Base-by-base conservation (phyloP, 208 protist genomes). In the Trypanosomatidae sp. region DNA sequence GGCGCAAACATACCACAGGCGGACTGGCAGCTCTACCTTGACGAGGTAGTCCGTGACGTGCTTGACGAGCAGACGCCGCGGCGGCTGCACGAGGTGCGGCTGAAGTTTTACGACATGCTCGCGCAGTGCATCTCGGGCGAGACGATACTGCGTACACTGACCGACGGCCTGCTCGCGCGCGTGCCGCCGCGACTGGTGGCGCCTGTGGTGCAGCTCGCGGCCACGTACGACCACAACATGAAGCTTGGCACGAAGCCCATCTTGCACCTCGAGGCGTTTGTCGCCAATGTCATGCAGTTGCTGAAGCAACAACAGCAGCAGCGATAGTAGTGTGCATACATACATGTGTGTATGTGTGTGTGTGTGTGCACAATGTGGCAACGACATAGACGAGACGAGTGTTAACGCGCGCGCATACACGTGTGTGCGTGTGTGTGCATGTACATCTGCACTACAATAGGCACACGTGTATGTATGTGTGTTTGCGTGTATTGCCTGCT, bases 231-330 rank as follows among this genome's bases (percentile, higher is more conserved):
- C 47, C 95, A 98, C 56, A 86, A 97, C 43, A 91, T 98, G 65
- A 95, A 96, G 58, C 59, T 89, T 0, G 98, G 98, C 16, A 85
- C 80, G 4, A 99, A 98, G 66, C 74, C 92, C 22, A 98, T 99
- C 40, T 88, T 98, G 28, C 98, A 99, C 62, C 56, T 99, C 6
- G 98, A 99, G 64, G 98, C 98, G 0, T 99, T 99, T 61, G 61
- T 95, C 6, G 80, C 86, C 0, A 66, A 62, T 16, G 78, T 88
- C 4, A 94, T 94, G 86, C 62, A 76, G 51, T 52, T 84, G n/a
- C 44, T 91, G 10, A 94, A 94, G 46, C 46, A 53, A 15, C 33
- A 53, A 18, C n/a, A 35, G n/a, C 30, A 35, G n/a, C n/a, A 35
- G 11, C 11, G 11, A 15, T 35, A 11, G 11, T 35, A 35, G 30